phyloP scores from a whole-genome alignment of 2,329 filamentous ascomycete genomes.

The Trichoderma brevicompactum region DNA sequence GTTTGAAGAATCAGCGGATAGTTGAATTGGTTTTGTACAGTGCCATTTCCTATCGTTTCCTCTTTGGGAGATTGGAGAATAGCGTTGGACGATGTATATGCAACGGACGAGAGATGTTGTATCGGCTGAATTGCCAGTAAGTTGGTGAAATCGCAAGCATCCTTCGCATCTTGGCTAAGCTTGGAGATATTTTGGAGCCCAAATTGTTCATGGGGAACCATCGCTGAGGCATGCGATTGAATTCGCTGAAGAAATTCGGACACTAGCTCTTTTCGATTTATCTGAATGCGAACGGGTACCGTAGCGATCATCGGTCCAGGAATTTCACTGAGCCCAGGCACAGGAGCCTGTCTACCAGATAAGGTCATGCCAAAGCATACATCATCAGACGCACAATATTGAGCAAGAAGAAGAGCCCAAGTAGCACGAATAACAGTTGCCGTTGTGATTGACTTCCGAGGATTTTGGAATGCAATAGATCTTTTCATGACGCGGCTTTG shows the following conservation, averaged over 20 bases:
- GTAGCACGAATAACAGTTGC: constrained; percentile 25
- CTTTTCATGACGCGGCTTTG: constrained; percentile 15
- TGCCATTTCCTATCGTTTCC: too few relatives aligned
- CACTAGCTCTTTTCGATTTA: constrained; percentile 1
- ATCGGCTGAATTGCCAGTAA: constrained; percentile 29
- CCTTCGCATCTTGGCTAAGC: constrained; percentile 27
- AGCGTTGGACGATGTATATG: too few relatives aligned
- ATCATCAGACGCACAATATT: constrained; percentile 24
- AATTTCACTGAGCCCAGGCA: constrained; percentile 10
- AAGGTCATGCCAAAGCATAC: constrained; percentile 27
- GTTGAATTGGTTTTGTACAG: too few relatives aligned
- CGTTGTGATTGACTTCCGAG: constrained; percentile 6
- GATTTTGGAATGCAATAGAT: constrained; percentile 6
- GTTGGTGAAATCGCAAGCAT: constrained; percentile 26
- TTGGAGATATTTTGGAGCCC: constrained; percentile 39
- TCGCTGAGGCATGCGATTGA: constrained; percentile 35
- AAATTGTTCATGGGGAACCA: constrained; percentile 36
- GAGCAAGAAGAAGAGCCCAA: constrained; percentile 27
- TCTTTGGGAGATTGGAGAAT: too few relatives aligned
- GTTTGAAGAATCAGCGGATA: constrained; percentile 31
- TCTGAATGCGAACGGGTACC: constrained; percentile 19
- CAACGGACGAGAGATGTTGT: constrained; percentile 17
- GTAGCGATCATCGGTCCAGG: constrained; percentile 24
- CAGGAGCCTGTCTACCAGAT: constrained; percentile 24
- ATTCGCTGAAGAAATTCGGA: constrained; percentile 30